Base-by-base conservation (phyloP, 176 grass and related monocot genomes). In the Cenchrus americanus region DNA sequence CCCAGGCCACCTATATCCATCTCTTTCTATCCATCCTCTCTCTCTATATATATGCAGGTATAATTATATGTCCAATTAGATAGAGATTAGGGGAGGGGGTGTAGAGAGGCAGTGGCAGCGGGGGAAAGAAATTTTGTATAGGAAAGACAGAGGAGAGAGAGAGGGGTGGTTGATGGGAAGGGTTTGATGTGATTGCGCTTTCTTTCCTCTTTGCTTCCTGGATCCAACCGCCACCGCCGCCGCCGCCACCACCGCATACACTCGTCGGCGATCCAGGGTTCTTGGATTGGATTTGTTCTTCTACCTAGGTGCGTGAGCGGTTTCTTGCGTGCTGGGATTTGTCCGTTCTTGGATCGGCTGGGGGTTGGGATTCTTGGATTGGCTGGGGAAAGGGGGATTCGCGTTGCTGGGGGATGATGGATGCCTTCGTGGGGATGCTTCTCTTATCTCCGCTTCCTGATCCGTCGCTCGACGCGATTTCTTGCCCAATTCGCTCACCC, bases 171-270 rank as follows among this genome's bases (percentile, higher is more conserved):
- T 73, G 84, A 86, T 70, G 44, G 32, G 46, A 50, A 44, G 66
- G 55, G 57, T 64, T 63, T 86, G 84, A 84, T 84, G 62, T 34
- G 43, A 43, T 69, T 81, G 79, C 51, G 21, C 52, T 69, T 69
- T 81, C 12, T 54, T 69, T 10, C 37, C 52, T 54, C 24, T 71
- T 41, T 47, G 32, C 32, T 86, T 49, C 66, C 58, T 24, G 67
- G 77, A 86, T 74, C 59, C 76, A 57, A 62, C 53, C 66, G 24
- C 63, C 66, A 62, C 53, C 66, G 24, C 63, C 66, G 9, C 66
- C 53, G 23, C 58, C 58, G 34, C 34, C 34, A 37, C 34, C 34
- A 37, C 34, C 42, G 40, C 62, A 1, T 18, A 65, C 8, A 78
- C 46, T 48, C 71, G 26, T 26, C 47, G 48, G 69, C 62, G 68